These are phyloP conservation scores for Clarireedia hainanense DNA, from an alignment of 2,329 filamentous ascomycete species.

Conservation along the genomic window DNA sequence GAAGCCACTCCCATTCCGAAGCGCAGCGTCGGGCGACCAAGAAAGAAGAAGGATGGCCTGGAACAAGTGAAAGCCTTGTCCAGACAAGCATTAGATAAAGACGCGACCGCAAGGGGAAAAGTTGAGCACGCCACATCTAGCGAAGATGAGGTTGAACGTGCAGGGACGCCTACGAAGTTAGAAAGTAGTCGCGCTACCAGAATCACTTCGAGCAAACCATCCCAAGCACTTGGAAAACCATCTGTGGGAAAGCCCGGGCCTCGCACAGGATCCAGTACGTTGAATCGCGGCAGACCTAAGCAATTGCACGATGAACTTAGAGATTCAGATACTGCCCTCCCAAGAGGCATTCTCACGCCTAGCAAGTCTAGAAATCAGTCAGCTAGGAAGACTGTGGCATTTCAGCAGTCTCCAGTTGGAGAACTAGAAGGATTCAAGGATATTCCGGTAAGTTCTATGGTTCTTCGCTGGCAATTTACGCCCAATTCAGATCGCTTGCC, in stretches of 20 bases:
- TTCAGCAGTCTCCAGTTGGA: constrained; percentile 39
- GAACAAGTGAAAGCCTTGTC: constrained; percentile 10
- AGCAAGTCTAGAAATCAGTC: constrained; percentile 35
- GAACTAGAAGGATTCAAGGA: constrained; percentile 42
- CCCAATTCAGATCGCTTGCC: too few species aligned
- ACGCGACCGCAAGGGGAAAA: neutral
- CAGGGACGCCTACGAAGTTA: neutral
- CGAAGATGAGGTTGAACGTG: neutral
- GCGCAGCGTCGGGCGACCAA: constrained; percentile 2
- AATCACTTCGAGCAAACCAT: neutral
- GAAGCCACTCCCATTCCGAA: neutral
- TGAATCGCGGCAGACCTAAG: constrained; percentile 15
- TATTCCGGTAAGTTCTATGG: constrained; percentile 28
- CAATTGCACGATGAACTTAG: neutral
- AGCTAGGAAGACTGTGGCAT: constrained; percentile 47
- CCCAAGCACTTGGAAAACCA: neutral
- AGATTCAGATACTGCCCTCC: constrained; percentile 10
- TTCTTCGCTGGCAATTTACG: too few species aligned
- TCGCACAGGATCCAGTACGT: neutral
- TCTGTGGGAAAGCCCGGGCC: constrained; percentile 12
- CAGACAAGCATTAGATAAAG: constrained; percentile 1
- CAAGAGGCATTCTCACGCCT: constrained; percentile 51
- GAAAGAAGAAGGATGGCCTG: constrained; percentile 5
- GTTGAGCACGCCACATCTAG: neutral
- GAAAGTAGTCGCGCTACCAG: neutral